phyloP scores from a whole-genome alignment of 352 stramenopile species.

The Aphanomyces euteiches region DNA sequence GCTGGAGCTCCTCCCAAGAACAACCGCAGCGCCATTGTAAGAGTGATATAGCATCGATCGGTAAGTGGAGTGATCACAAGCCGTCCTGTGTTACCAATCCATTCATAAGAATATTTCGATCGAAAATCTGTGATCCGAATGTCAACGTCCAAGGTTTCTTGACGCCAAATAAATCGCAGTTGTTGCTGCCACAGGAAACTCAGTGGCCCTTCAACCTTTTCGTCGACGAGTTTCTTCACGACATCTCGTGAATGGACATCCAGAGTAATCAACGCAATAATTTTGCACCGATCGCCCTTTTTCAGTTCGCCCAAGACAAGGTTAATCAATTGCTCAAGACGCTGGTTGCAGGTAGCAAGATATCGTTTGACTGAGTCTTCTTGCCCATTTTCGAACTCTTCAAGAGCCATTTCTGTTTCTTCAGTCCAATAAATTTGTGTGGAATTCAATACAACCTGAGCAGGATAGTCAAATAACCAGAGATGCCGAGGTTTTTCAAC shows the following conservation, averaged over 20 bases:
- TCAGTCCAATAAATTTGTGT: constrained; percentile 96
- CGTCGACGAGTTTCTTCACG: constrained; percentile 84
- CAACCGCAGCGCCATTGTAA: constrained; percentile 95
- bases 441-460: constrained; percentile 82
- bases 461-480: constrained; percentile 97
- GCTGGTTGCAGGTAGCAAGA: constrained; percentile 69
- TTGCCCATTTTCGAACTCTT: constrained; percentile 85
- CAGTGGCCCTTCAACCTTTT: constrained; percentile 83
- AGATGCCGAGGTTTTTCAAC: constrained; percentile 95
- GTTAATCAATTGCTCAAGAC: constrained; percentile 89
- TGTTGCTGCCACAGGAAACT: constrained; percentile 89
- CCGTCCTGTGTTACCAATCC: constrained; percentile 86
- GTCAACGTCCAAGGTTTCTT: constrained; percentile 93
- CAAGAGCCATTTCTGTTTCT: constrained; percentile 90
- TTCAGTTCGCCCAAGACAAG: constrained; percentile 86
- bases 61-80: constrained; percentile 95
- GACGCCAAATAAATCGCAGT: constrained; percentile 86
- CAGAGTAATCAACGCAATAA: constrained; percentile 95
- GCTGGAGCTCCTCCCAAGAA: constrained; percentile 94
- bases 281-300: constrained; percentile 89
- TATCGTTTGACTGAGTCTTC: constrained; percentile 86
- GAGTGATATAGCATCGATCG: constrained; percentile 96
- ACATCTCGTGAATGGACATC: constrained; percentile 94
- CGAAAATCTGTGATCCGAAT: constrained; percentile 96
- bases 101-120: constrained; percentile 91